Evolutionary conservation across 345 rosid genomes (phyloP).

Genomic region (Rubroshorea leprosula): DNA sequence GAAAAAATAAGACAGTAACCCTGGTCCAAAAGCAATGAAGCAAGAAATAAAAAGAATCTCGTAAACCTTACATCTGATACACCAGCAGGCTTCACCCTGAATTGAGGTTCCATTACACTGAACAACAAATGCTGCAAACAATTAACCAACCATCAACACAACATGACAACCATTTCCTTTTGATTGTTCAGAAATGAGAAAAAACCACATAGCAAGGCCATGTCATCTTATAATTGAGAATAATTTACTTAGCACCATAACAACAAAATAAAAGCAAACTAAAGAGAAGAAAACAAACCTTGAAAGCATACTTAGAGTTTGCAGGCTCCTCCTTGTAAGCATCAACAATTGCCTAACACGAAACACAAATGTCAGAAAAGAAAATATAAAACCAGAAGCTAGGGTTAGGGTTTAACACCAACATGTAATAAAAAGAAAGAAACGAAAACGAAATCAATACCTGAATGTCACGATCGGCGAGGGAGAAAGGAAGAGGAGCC

Average conservation of each 20-base stretch:
- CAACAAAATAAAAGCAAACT: background rate
- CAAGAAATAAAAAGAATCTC: background rate
- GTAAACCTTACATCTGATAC: slow-evolving; percentile 79
- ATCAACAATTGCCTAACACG: slow-evolving; percentile 71
- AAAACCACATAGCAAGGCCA: too few species aligned
- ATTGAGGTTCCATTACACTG: slow-evolving; percentile 78
- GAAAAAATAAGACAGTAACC: slow-evolving; percentile 4
- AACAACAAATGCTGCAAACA: slow-evolving; percentile 73
- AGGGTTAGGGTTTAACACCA: slow-evolving; percentile 4
- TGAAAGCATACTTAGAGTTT: slow-evolving; percentile 79
- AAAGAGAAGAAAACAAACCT: slow-evolving; percentile 42
- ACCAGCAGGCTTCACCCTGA: slow-evolving; percentile 76
- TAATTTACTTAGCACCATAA: too few species aligned
- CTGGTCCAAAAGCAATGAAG: background rate
- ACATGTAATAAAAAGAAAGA: background rate
- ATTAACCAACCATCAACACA: slow-evolving; percentile 11
- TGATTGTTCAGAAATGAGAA: background rate
- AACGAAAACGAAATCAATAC: slow-evolving; percentile 23
- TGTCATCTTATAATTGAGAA: too few species aligned
- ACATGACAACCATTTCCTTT: background rate
- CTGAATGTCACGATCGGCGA: slow-evolving; percentile 90
- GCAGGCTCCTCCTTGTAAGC: slow-evolving; percentile 92
- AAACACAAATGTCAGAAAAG: slow-evolving; percentile 9
- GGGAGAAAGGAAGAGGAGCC: slow-evolving; percentile 85
- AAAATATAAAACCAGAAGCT: background rate